Evolutionary conservation across 495 filamentous ascomycete species (phyloP).

Genomic region (Xylaria nigripes): DNA sequence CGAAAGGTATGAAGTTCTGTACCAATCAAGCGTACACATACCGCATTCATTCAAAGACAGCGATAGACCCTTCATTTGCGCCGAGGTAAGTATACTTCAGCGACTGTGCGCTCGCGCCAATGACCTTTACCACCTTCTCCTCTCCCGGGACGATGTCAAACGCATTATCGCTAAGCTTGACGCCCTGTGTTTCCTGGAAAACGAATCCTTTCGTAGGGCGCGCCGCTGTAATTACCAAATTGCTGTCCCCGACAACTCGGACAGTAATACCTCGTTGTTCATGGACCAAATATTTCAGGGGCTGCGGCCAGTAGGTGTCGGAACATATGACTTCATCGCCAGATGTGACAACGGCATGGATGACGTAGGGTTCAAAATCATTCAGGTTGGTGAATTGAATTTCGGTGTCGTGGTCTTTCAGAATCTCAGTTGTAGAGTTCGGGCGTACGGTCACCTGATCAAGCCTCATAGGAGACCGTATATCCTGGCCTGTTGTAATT

Average conservation of each 20-base stretch:
- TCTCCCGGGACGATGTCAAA: constrained; percentile 41
- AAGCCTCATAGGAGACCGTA: constrained; percentile 35
- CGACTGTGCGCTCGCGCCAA: constrained; percentile 8
- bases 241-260: constrained; percentile 9
- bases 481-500: constrained; percentile 52
- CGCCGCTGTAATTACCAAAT: constrained; percentile 25
- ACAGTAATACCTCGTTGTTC: constrained; percentile 28
- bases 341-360: constrained; percentile 41
- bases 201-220: constrained; percentile 43
- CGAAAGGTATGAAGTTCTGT: too few relatives aligned
- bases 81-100: constrained; percentile 25
- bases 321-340: constrained; percentile 44
- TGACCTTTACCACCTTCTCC: constrained; percentile 23
- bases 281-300: constrained; percentile 70
- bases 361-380: constrained; percentile 35
- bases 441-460: constrained; percentile 42
- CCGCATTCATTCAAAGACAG: not conserved
- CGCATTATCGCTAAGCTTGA: constrained; percentile 39
- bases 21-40: too few relatives aligned
- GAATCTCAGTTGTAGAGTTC: constrained; percentile 62
- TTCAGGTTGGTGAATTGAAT: constrained; percentile 29
- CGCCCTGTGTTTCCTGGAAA: constrained; percentile 34
- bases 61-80: constrained; percentile 16
- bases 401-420: constrained; percentile 23
- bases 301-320: constrained; percentile 72